Conservation (phyloP, 179 eudicot genomes). For the Vitellaria paradoxa region DNA sequence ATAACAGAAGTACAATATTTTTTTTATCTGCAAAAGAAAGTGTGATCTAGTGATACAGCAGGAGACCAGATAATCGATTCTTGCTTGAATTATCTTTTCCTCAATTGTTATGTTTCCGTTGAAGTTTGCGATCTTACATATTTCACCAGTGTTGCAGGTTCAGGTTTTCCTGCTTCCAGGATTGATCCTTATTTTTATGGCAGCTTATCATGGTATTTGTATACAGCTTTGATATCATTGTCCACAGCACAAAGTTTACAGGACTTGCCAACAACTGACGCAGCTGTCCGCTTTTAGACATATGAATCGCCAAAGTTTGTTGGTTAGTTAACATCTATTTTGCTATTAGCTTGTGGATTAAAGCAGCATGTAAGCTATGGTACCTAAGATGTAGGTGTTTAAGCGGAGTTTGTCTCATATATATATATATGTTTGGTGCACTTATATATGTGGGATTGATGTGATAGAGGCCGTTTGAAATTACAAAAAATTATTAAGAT, state of each 20-base stretch:
- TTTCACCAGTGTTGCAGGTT: slow-evolving; percentile 63
- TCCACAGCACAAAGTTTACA: slow-evolving; percentile 38
- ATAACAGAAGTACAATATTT: background rate
- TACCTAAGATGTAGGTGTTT: too few species aligned
- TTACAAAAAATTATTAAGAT: too few species aligned
- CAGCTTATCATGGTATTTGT: slow-evolving; percentile 54
- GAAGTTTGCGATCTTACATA: slow-evolving; percentile 11
- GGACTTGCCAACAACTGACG: slow-evolving; percentile 6
- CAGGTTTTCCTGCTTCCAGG: slow-evolving; percentile 58
- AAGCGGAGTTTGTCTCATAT: too few species aligned
- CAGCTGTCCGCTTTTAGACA: too few species aligned
- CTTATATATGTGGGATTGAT: too few species aligned
- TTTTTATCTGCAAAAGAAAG: background rate
- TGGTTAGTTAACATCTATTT: too few species aligned
- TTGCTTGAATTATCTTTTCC: background rate
- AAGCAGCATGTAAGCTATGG: too few species aligned
- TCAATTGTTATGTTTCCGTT: background rate
- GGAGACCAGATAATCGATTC: background rate
- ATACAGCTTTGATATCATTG: slow-evolving; percentile 54
- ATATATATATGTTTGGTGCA: too few species aligned
- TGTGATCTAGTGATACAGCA: background rate
- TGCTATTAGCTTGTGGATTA: too few species aligned
- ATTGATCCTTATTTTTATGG: slow-evolving; percentile 34
- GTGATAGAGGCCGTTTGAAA: too few species aligned
- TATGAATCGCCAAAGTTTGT: too few species aligned